Conservation (phyloP, 2,329 filamentous ascomycete genomes). For the Penicillium hordei region DNA sequence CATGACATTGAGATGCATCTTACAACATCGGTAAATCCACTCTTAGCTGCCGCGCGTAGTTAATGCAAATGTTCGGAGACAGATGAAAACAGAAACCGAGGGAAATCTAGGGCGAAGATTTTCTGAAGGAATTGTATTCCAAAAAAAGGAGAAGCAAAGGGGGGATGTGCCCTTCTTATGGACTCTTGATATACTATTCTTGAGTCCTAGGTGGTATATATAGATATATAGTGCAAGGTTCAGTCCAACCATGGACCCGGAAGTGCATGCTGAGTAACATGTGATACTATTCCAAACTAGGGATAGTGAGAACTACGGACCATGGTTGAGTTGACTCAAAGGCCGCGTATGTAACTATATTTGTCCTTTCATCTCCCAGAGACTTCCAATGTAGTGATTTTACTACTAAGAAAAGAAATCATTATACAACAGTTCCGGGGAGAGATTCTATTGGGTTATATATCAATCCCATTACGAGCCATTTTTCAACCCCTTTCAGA, state of each 20-base stretch:
- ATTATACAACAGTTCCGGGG: background rate
- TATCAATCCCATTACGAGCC: background rate
- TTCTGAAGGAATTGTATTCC: background rate
- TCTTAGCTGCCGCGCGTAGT: background rate
- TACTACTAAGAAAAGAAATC: background rate
- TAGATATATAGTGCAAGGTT: background rate
- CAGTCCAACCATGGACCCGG: background rate
- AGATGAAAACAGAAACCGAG: background rate
- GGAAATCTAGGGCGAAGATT: background rate
- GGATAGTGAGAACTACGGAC: background rate
- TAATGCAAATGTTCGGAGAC: background rate
- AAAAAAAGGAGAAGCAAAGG: background rate
- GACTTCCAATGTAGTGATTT: background rate
- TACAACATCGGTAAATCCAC: background rate
- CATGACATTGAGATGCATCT: background rate
- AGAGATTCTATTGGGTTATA: background rate
- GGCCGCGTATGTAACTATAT: background rate
- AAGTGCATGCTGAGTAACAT: background rate
- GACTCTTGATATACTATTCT: background rate
- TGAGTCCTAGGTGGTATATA: too few relatives aligned
- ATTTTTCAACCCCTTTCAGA: background rate
- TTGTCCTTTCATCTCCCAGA: background rate
- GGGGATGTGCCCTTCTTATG: too few relatives aligned
- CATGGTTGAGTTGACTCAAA: background rate
- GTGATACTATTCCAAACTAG: background rate